These are phyloP conservation scores for Dactylorhiza incarnata DNA, from an alignment of 106 monocot genomes.

Conservation along the genomic window DNA sequence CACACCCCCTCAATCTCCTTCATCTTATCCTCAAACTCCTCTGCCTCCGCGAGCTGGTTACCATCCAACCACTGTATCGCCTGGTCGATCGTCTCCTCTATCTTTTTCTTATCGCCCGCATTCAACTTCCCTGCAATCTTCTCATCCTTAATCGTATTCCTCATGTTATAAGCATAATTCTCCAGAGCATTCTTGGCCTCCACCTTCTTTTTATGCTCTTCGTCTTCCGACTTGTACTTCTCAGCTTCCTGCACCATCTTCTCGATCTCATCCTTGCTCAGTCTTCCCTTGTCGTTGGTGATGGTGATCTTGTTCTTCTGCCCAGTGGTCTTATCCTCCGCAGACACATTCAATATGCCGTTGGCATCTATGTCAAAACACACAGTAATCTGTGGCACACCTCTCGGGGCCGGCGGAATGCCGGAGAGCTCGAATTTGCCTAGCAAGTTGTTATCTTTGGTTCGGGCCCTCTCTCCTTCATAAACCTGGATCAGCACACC, in stretches of 20 bases:
- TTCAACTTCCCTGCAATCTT: constrained; percentile 24
- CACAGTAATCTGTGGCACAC: constrained; percentile 49
- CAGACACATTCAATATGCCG: constrained; percentile 54
- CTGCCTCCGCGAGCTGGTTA: constrained; percentile 32
- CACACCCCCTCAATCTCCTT: constrained; percentile 33
- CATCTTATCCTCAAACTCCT: constrained; percentile 2
- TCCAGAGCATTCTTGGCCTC: constrained; percentile 33
- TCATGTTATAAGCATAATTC: constrained; percentile 44
- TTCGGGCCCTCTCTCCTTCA: constrained; percentile 24
- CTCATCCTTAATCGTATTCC: constrained; percentile 36
- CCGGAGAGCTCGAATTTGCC: not conserved
- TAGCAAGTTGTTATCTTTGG: constrained; percentile 26
- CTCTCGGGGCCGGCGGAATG: constrained; percentile 35
- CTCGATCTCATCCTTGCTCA: constrained; percentile 50
- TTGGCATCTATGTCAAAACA: constrained; percentile 67
- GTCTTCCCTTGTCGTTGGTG: constrained; percentile 49
- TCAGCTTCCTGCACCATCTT: constrained; percentile 34
- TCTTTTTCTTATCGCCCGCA: constrained; percentile 28
- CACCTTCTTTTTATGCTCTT: constrained; percentile 41
- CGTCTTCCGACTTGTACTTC: constrained; percentile 49
- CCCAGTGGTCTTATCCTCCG: constrained; percentile 61
- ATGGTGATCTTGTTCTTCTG: constrained; percentile 61
- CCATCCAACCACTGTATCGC: constrained; percentile 32
- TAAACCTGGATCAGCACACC: constrained; percentile 30
- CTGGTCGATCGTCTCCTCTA: constrained; percentile 31